phyloP scores from a whole-genome alignment of 352 stramenopile species.

The Pythium phragmitis region DNA sequence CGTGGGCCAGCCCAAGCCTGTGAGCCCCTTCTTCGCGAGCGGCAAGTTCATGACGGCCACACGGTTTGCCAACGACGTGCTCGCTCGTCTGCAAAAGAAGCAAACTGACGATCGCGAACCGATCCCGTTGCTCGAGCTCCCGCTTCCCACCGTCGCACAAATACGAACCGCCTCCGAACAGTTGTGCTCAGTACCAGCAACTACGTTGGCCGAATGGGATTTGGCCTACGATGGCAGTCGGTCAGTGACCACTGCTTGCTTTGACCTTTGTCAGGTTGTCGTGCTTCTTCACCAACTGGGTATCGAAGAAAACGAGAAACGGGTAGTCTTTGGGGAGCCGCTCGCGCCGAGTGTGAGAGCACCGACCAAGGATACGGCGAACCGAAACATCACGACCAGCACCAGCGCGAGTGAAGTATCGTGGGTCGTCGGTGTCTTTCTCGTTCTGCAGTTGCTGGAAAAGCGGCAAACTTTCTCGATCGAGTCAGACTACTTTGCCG shows the following conservation, averaged over 20 bases:
- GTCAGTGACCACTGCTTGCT: slow-evolving; percentile 36
- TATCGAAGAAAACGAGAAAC: slow-evolving; percentile 44
- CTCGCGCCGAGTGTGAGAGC: slow-evolving; percentile 34
- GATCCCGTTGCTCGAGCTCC: slow-evolving; percentile 35
- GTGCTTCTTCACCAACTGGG: slow-evolving; percentile 62
- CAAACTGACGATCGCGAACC: slow-evolving; percentile 6
- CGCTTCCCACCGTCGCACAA: slow-evolving; percentile 39
- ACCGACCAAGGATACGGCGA: slow-evolving; percentile 15
- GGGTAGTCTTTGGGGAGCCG: slow-evolving; percentile 55
- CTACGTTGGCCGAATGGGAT: slow-evolving; percentile 13
- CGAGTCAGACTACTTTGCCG: slow-evolving; percentile 60
- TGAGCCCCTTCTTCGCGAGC: slow-evolving; percentile 49
- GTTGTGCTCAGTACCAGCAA: slow-evolving; percentile 32
- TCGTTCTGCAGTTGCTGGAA: slow-evolving; percentile 64
- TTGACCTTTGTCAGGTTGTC: slow-evolving; percentile 63
- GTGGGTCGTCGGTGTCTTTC: slow-evolving; percentile 69
- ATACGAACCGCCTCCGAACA: slow-evolving; percentile 37
- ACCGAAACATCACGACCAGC: slow-evolving; percentile 18
- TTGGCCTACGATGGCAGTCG: slow-evolving; percentile 21
- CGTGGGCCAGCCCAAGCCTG: slow-evolving; percentile 40
- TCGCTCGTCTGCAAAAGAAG: slow-evolving; percentile 26
- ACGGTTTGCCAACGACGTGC: slow-evolving; percentile 32
- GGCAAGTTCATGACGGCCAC: slow-evolving; percentile 34
- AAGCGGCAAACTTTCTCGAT: slow-evolving; percentile 51
- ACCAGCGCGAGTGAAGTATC: slow-evolving; percentile 35